These are phyloP conservation scores for Coleophoma eucalyptorum DNA, from an alignment of 2,329 filamentous ascomycete genomes.

Conservation along the genomic window DNA sequence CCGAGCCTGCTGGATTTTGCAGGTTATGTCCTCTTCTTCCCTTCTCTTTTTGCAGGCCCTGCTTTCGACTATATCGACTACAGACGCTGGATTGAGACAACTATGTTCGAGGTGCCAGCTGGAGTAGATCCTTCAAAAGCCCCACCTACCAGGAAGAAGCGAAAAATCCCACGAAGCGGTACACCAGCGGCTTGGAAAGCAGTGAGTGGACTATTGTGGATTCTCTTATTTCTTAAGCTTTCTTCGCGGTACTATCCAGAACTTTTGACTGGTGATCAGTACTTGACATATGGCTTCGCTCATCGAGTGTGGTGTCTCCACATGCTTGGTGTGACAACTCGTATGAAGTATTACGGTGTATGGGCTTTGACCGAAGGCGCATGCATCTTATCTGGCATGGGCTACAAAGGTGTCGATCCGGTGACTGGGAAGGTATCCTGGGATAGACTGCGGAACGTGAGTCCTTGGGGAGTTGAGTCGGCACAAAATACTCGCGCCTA, in stretches of 20 bases:
- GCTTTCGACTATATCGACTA: conserved; percentile 96
- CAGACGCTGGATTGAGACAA: conserved; percentile 84
- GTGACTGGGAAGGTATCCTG: conserved; percentile 82
- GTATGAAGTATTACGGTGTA: conserved; percentile 94
- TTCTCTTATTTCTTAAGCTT: conserved; percentile 72
- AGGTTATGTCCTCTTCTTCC: conserved; percentile 95
- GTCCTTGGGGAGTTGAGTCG: conserved; percentile 78
- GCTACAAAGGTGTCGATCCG: conserved; percentile 89
- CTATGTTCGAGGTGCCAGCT: conserved; percentile 85
- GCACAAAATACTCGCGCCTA: conserved; percentile 94
- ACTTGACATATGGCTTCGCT: conserved; percentile 63
- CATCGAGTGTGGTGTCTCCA: conserved; percentile 76
- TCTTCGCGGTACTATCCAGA: conserved; percentile 61
- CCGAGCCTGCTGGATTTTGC: conserved; percentile 77
- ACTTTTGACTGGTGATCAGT: conserved; percentile 62
- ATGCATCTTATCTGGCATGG: conserved; percentile 89
- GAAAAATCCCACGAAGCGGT: conserved; percentile 87
- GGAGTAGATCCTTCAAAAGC: conserved; percentile 81
- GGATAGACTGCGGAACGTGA: conserved; percentile 87
- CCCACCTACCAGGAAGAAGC: conserved; percentile 81
- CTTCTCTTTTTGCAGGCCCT: conserved; percentile 81
- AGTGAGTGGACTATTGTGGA: conserved; percentile 70
- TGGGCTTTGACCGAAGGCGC: conserved; percentile 92
- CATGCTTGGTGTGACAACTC: conserved; percentile 75
- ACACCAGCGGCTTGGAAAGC: conserved; percentile 80